Base-by-base conservation (phyloP, 352 stramenopile species). In the Phytophthora ramorum region DNA sequence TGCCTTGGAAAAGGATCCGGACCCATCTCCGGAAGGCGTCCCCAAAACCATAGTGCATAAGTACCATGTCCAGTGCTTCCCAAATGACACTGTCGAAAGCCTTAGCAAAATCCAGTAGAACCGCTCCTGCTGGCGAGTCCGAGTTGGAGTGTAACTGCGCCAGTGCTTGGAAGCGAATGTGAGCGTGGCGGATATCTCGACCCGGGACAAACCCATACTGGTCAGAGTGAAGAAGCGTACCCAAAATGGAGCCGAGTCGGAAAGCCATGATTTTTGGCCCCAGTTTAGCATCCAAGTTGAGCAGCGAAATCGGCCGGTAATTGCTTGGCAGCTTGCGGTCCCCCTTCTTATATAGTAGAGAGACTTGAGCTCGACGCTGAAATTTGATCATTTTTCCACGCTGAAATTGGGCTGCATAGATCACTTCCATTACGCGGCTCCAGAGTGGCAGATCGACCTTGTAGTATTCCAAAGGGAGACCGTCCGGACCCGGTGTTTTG, bases 31-130 rank as follows among this genome's bases (percentile, higher is more conserved):
- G 30, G 10, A 37, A 37, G 10, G 10, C 10, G 2, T 30, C 19
- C 2, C 50, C 35, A 24, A 58, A 38, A 0, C 20, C 20, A 6
- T 20, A 47, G 26, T 58, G 35, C 2, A 4, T 9, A 2, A 58
- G 34, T 0, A 58, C 50, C 20, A 38, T 19, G 19, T 38, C 34
- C 0, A 58, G 16, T 24, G 50, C 50, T 7, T 34, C 35, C 50
- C 50, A 58, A 13, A 48, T 10, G 0, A 58, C 50, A 26, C 35
- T 48, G 13, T 58, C 50, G 3, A 58, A 58, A 3, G 50, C 50
- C 37, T 58, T 58, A 1, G 50, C 50, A 14, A 47, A 58, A 13
- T 58, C 50, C 0, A 58, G 35, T 0, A 47, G 4, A 1, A 58
- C 37, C 7, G 50, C 50, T 5, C 50, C 50, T 26, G 35, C 34